Conservation (phyloP, 805 yeast species). For the Debaryomyces hansenii region DNA sequence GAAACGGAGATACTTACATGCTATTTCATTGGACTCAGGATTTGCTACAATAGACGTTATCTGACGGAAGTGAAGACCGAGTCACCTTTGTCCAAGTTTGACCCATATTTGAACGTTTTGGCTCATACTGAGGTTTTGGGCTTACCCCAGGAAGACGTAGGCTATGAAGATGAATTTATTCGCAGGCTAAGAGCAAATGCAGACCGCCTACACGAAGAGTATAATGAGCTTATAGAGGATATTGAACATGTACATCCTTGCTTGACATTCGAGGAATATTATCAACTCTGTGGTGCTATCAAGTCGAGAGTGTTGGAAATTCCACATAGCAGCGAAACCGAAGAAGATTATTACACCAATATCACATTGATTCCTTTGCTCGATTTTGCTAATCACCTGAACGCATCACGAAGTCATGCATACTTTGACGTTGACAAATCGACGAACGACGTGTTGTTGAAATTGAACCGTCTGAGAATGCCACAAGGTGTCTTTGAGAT, state of each 20-base stretch:
- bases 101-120: slow-evolving; percentile 19
- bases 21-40: slow-evolving; percentile 24
- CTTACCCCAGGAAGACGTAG: slow-evolving; percentile 2
- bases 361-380: slow-evolving; percentile 63
- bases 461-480: slow-evolving; percentile 29
- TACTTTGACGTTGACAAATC: slow-evolving; percentile 59
- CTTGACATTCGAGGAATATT: slow-evolving; percentile 19
- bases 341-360: slow-evolving; percentile 32
- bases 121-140: slow-evolving; percentile 13
- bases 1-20: slow-evolving; percentile 29
- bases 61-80: neutral
- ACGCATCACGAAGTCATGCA: slow-evolving; percentile 41
- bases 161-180: slow-evolving; percentile 9
- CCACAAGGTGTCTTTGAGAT: slow-evolving; percentile 15
- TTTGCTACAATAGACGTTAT: slow-evolving; percentile 3
- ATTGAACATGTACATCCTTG: slow-evolving; percentile 6
- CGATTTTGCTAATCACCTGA: slow-evolving; percentile 64
- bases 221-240: slow-evolving; percentile 7
- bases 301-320: slow-evolving; percentile 65
- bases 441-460: slow-evolving; percentile 57
- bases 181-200: neutral
- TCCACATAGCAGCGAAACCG: slow-evolving; percentile 41
- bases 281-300: slow-evolving; percentile 45
- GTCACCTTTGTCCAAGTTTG: slow-evolving; percentile 9
- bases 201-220: slow-evolving; percentile 4